Conservation (phyloP, 1,284 basidiomycete species). For the Leccinum proliferum region DNA sequence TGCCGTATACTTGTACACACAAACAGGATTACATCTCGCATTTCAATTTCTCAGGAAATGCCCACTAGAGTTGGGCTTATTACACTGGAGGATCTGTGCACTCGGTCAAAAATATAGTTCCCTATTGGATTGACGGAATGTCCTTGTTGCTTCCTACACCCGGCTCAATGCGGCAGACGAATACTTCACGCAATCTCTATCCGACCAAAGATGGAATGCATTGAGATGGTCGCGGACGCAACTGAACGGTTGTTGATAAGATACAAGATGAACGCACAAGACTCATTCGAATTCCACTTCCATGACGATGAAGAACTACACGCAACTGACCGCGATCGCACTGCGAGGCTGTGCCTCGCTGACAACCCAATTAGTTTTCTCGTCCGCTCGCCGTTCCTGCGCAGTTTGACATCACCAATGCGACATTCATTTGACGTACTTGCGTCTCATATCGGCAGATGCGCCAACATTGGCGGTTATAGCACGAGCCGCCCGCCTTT, state of each 20-base stretch:
- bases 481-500: too few relatives aligned
- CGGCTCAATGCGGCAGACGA: conserved; percentile 60
- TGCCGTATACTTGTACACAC: conserved; percentile 60
- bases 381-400: too few relatives aligned
- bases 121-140: conserved; percentile 53
- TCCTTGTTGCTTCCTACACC: conserved; percentile 60
- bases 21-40: conserved; percentile 87
- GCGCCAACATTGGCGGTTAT: too few relatives aligned
- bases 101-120: conserved; percentile 77
- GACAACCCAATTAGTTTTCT: too few relatives aligned
- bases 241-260: too few relatives aligned
- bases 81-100: conserved; percentile 77
- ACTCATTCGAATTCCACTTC: conserved; percentile 55
- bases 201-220: conserved; percentile 57
- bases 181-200: conserved; percentile 67
- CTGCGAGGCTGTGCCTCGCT: too few relatives aligned
- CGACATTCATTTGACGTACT: too few relatives aligned
- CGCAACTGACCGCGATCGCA: too few relatives aligned
- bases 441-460: too few relatives aligned
- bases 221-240: conserved; percentile 82
- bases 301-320: conserved; percentile 57
- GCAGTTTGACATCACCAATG: too few relatives aligned
- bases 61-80: conserved; percentile 62
- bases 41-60: conserved; percentile 58
- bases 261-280: conserved; percentile 73